Conservation (phyloP, 768 basidiomycete genomes). For the Rubroboletus pulcherrimus region DNA sequence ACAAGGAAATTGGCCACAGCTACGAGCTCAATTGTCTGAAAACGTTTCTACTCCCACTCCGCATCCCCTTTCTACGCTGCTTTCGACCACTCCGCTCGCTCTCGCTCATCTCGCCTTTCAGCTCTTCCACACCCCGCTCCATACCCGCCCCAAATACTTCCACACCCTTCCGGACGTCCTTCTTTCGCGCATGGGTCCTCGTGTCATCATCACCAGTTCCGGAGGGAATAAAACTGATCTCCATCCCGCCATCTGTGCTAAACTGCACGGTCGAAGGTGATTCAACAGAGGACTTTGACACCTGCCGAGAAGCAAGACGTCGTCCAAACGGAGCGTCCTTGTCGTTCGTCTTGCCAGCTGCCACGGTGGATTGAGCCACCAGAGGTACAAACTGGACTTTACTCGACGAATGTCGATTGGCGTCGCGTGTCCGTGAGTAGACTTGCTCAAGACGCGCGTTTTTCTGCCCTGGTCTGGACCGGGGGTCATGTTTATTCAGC, state of each 20-base stretch:
- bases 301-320: constrained; percentile 41
- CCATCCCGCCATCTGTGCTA: constrained; percentile 64
- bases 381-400: constrained; percentile 67
- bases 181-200: constrained; percentile 26
- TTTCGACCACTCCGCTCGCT: constrained; percentile 76
- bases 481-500: constrained; percentile 55
- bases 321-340: constrained; percentile 68
- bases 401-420: constrained; percentile 40
- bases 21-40: constrained; percentile 43
- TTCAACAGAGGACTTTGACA: constrained; percentile 11
- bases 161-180: constrained; percentile 51
- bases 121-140: constrained; percentile 70
- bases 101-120: constrained; percentile 48
- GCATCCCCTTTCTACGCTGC: constrained; percentile 68
- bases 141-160: constrained; percentile 86
- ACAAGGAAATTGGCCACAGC: not conserved
- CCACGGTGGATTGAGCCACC: constrained; percentile 38
- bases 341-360: constrained; percentile 33
- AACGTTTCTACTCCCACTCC: constrained; percentile 89
- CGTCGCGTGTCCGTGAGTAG: constrained; percentile 39
- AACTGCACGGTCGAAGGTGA: constrained; percentile 19
- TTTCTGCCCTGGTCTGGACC: constrained; percentile 45
- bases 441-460: constrained; percentile 46
- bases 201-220: constrained; percentile 18
- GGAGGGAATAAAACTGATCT: constrained; percentile 79